Percentiles rank a stretch among this genome's conserved stretches.
Conservation (phyloP, 2,329 filamentous ascomycete species). For the Cordyceps fumosorosea region DNA sequence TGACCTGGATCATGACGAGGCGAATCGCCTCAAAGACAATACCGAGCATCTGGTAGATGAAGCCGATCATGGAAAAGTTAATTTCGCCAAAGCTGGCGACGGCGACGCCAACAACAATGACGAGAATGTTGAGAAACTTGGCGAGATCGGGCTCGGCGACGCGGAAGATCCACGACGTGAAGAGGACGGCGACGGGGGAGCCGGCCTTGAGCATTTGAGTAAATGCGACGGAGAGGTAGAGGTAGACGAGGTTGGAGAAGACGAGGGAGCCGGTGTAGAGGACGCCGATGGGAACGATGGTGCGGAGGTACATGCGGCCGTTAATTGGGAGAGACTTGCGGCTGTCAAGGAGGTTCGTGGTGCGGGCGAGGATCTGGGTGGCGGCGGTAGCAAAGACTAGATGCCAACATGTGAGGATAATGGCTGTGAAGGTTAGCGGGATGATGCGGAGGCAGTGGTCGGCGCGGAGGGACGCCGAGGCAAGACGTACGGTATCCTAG, state of each 20-base stretch:
- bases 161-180: constrained; percentile 56
- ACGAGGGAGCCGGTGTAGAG: constrained; percentile 61
- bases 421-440: constrained; percentile 27
- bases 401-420: constrained; percentile 62
- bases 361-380: constrained; percentile 59
- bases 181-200: constrained; percentile 59
- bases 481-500: constrained; percentile 29
- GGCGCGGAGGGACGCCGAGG: neutral
- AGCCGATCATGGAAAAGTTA: constrained; percentile 58
- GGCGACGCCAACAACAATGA: constrained; percentile 47
- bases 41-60: constrained; percentile 65
- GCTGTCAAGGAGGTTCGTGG: constrained; percentile 56
- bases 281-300: constrained; percentile 59
- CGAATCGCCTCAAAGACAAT: constrained; percentile 76
- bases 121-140: constrained; percentile 40
- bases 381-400: constrained; percentile 58
- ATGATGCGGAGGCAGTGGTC: neutral
- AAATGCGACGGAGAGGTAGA: constrained; percentile 61
- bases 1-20: constrained; percentile 77
- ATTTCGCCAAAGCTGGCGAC: constrained; percentile 57
- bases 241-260: constrained; percentile 61
- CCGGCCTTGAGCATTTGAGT: constrained; percentile 68
- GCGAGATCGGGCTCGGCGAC: constrained; percentile 40
- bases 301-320: constrained; percentile 51
- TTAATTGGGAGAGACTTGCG: constrained; percentile 57